Conservation (phyloP, 306 rosid genomes). For the Quercus variabilis region DNA sequence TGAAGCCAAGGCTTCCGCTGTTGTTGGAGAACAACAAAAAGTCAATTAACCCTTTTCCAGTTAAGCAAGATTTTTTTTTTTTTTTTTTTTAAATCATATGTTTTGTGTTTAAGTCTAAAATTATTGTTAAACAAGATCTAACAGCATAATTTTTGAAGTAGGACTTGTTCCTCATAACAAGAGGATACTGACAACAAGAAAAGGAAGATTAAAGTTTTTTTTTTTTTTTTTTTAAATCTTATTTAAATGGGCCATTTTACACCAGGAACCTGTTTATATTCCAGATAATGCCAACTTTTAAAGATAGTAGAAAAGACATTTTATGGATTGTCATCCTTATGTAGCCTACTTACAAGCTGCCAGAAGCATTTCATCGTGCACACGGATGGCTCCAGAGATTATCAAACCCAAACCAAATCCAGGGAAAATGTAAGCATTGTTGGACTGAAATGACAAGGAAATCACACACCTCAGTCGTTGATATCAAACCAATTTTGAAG, state of each 20-base stretch:
- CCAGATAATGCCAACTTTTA: not conserved
- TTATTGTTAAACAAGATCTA: not conserved
- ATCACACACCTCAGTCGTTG: not conserved
- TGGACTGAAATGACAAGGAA: slow-evolving; percentile 52
- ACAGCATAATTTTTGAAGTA: not conserved
- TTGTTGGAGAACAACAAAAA: slow-evolving; percentile 7
- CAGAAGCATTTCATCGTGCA: slow-evolving; percentile 89
- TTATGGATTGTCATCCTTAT: not conserved
- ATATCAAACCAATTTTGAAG: not conserved
- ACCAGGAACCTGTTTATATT: not conserved
- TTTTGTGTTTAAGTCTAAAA: not conserved
- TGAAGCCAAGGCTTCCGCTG: slow-evolving; percentile 79
- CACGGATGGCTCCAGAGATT: slow-evolving; percentile 88
- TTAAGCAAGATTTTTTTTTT: not conserved
- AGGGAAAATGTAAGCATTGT: slow-evolving; percentile 94
- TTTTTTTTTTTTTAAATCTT: no score
- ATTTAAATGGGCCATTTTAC: not conserved
- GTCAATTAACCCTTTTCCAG: not conserved
- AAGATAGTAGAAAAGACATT: not conserved
- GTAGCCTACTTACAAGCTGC: slow-evolving; percentile 74
- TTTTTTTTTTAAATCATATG: not conserved
- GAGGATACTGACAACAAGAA: not conserved
- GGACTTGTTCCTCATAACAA: not conserved
- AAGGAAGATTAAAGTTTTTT: no score
- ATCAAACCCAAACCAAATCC: slow-evolving; percentile 85